Conservation (phyloP, 495 filamentous ascomycete genomes). For the Penicillium bialowiezense region DNA sequence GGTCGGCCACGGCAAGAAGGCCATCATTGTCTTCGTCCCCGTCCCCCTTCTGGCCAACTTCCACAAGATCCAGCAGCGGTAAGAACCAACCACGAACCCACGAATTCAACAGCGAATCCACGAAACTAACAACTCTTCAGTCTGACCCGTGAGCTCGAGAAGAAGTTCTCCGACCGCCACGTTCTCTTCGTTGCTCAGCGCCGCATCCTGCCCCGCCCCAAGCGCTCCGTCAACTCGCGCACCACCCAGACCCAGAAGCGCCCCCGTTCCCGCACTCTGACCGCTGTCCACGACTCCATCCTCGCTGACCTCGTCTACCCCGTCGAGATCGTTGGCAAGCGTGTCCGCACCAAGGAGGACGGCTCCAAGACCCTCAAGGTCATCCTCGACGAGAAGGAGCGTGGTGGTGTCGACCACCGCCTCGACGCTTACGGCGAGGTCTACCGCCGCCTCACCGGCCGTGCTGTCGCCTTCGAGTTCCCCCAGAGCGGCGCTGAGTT, state of each 20-base stretch:
- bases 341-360: conserved; percentile 93
- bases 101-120: no score
- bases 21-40: conserved; percentile 99
- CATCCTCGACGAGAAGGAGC: conserved; percentile 99
- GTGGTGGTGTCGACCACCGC: conserved; percentile 95
- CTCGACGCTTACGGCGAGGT: conserved; percentile 99
- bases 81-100: conserved; percentile 28
- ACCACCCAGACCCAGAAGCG: conserved; percentile 96
- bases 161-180: conserved; percentile 99
- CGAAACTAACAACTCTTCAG: conserved; percentile 43
- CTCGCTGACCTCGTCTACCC: conserved; percentile 96
- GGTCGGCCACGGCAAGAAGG: conserved; percentile 99
- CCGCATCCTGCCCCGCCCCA: conserved; percentile 96
- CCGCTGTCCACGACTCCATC: conserved; percentile 96
- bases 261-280: conserved; percentile 93
- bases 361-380: conserved; percentile 97
- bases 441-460: conserved; percentile 92
- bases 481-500: conserved; percentile 80
- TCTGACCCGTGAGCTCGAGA: conserved; percentile 99
- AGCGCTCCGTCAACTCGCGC: conserved; percentile 91
- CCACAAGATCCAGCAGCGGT: conserved; percentile 99
- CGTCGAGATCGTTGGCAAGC: conserved; percentile 99
- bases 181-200: conserved; percentile 97
- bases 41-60: conserved; percentile 92
- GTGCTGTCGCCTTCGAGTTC: conserved; percentile 95